phyloP scores from a whole-genome alignment of 2,329 filamentous ascomycete genomes.

The Alternaria hordeiaustralica region DNA sequence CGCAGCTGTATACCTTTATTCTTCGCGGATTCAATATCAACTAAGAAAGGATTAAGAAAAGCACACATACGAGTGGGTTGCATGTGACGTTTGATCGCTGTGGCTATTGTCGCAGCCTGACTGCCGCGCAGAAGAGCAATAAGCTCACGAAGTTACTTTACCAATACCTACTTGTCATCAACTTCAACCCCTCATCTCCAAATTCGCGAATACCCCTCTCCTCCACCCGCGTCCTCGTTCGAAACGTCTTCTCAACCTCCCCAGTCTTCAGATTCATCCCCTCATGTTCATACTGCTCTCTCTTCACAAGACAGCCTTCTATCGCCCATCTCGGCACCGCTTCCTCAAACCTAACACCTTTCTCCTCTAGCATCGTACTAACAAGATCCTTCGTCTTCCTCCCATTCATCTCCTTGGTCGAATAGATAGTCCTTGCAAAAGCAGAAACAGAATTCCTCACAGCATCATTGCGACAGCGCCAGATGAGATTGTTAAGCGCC shows the following conservation, averaged over 20 bases:
- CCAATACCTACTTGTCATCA: conserved; percentile 38
- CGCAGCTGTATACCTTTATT: not conserved
- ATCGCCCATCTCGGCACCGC: conserved; percentile 41
- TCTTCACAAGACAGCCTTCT: conserved; percentile 40
- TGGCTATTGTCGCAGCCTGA: not conserved
- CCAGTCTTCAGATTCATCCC: conserved; percentile 39
- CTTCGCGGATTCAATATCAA: not conserved
- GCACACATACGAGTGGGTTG: not conserved
- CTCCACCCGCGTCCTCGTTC: conserved; percentile 33
- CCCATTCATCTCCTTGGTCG: conserved; percentile 32
- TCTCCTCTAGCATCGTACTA: conserved; percentile 33
- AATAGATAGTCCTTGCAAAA: conserved; percentile 38
- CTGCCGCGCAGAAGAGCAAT: not conserved
- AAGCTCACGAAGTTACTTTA: not conserved
- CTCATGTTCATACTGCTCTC: conserved; percentile 39
- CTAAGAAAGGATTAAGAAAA: not conserved
- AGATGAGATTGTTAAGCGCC: conserved; percentile 39
- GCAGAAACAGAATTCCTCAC: conserved; percentile 36
- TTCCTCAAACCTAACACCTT: conserved; percentile 31
- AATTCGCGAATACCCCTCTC: conserved; percentile 36
- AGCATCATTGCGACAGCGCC: conserved; percentile 42
- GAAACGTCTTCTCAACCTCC: conserved; percentile 23
- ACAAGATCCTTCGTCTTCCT: conserved; percentile 31
- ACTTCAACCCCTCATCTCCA: conserved; percentile 27
- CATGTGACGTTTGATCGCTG: not conserved